Percentiles rank a stretch among this genome's conserved stretches.
Conservation (phyloP, 129 eudicot species). For the Logfia minima region DNA sequence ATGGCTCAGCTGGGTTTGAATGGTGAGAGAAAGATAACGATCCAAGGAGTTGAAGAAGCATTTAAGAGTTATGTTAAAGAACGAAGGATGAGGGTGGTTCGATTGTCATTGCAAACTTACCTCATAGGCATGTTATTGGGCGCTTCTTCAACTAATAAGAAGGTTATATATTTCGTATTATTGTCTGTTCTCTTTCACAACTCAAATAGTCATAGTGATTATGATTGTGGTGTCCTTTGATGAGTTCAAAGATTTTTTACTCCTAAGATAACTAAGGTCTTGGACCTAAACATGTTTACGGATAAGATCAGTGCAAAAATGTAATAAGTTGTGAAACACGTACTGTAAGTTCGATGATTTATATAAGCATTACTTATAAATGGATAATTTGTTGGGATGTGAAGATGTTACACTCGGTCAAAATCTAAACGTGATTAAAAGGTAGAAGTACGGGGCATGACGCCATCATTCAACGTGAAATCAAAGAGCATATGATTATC, state of each 20-base stretch:
- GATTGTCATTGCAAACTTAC: slow-evolving; percentile 52
- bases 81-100: slow-evolving; percentile 47
- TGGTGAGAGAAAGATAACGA: slow-evolving; percentile 1
- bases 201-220: slow-evolving; percentile 37
- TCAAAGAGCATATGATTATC: too few relatives aligned
- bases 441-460: too few relatives aligned
- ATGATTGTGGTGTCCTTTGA: slow-evolving; percentile 70
- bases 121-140: slow-evolving; percentile 39
- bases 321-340: not conserved
- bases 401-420: too few relatives aligned
- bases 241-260: not conserved
- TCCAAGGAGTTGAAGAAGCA: slow-evolving; percentile 33
- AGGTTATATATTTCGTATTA: slow-evolving; percentile 31
- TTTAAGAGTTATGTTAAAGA: slow-evolving; percentile 40
- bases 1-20: slow-evolving; percentile 32
- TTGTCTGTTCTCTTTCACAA: slow-evolving; percentile 40
- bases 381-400: too few relatives aligned
- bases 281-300: not conserved
- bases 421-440: too few relatives aligned
- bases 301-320: not conserved
- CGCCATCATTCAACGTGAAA: too few relatives aligned
- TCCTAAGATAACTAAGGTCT: not conserved
- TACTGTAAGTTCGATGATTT: not conserved
- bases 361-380: too few relatives aligned
- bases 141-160: slow-evolving; percentile 31